Conservation (phyloP, 1,139 yeast species). For the Keqinozyma sinolaborantium region DNA sequence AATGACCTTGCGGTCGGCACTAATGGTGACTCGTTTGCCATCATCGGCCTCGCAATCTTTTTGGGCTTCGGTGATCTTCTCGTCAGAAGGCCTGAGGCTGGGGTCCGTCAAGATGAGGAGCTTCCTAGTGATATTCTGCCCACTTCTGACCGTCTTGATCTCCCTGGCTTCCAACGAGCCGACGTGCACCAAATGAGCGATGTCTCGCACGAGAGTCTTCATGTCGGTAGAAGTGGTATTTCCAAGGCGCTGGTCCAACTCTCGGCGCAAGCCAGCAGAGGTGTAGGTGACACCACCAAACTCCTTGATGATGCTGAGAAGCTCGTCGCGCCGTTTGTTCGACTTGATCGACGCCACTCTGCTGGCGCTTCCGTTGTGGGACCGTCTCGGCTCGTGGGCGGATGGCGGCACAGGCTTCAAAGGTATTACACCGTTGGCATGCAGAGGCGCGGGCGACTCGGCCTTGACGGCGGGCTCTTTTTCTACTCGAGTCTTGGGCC, state of each 20-base stretch:
- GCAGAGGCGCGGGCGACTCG: not conserved
- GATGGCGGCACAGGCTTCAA: not conserved
- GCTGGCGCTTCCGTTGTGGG: slow-evolving; percentile 1
- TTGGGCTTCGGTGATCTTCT: slow-evolving; percentile 22
- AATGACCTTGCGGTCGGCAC: slow-evolving; percentile 19
- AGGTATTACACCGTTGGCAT: too few species aligned
- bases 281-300: slow-evolving; percentile 43
- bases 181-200: slow-evolving; percentile 20
- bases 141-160: slow-evolving; percentile 24
- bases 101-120: slow-evolving; percentile 30
- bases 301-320: slow-evolving; percentile 33
- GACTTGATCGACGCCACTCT: slow-evolving; percentile 19
- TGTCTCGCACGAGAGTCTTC: slow-evolving; percentile 47
- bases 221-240: slow-evolving; percentile 40
- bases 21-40: slow-evolving; percentile 13
- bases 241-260: slow-evolving; percentile 32
- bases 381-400: slow-evolving; percentile 5
- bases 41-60: slow-evolving; percentile 23
- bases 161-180: slow-evolving; percentile 26
- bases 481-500: not conserved
- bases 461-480: slow-evolving; percentile 1
- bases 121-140: slow-evolving; percentile 27
- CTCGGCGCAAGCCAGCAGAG: slow-evolving; percentile 29
- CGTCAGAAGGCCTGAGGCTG: slow-evolving; percentile 23
- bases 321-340: slow-evolving; percentile 27